Percentiles rank a stretch among this genome's conserved stretches.
phyloP scores from a whole-genome alignment of 2,329 filamentous ascomycete genomes.

The Claviceps sp. region DNA sequence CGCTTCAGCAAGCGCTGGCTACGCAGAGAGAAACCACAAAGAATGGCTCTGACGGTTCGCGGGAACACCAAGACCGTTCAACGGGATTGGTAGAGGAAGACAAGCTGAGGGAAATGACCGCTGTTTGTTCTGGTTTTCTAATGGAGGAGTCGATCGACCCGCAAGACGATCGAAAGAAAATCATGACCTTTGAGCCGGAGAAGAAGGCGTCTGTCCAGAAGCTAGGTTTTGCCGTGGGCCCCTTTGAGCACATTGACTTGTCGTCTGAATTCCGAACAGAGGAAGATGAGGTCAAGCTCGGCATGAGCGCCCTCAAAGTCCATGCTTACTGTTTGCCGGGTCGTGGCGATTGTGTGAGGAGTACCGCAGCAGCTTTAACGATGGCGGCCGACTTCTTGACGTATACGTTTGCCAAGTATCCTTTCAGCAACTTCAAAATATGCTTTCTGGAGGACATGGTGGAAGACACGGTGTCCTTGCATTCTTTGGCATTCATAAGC shows the following conservation, averaged over 20 bases:
- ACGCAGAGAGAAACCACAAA: conserved; percentile 24
- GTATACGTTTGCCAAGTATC: conserved; percentile 77
- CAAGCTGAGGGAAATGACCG: conserved; percentile 74
- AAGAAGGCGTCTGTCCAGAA: conserved; percentile 73
- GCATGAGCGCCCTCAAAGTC: conserved; percentile 75
- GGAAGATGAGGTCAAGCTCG: conserved; percentile 83
- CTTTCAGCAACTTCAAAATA: conserved; percentile 82
- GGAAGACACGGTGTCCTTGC: conserved; percentile 60
- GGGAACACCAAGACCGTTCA: conserved; percentile 25
- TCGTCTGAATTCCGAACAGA: conserved; percentile 74
- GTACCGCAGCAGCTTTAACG: conserved; percentile 75
- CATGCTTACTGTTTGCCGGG: conserved; percentile 85
- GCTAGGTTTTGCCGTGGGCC: conserved; percentile 85
- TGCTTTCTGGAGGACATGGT: conserved; percentile 88
- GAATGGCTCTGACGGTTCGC: conserved; percentile 22
- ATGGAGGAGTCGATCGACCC: conserved; percentile 71
- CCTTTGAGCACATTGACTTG: conserved; percentile 86
- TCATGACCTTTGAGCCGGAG: conserved; percentile 68
- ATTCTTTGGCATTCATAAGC: conserved; percentile 79
- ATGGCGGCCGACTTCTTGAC: conserved; percentile 85
- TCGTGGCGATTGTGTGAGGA: conserved; percentile 66
- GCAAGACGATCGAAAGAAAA: conserved; percentile 69
- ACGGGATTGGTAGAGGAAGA: conserved; percentile 57
- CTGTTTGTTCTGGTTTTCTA: conserved; percentile 81
- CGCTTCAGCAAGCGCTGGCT: conserved; percentile 35